Evolutionary conservation across 225 moss, liverwort and hornwort genomes (phyloP), one percentile per base, ranked within the genome.

Genomic region (Physcomitrium patens): DNA sequence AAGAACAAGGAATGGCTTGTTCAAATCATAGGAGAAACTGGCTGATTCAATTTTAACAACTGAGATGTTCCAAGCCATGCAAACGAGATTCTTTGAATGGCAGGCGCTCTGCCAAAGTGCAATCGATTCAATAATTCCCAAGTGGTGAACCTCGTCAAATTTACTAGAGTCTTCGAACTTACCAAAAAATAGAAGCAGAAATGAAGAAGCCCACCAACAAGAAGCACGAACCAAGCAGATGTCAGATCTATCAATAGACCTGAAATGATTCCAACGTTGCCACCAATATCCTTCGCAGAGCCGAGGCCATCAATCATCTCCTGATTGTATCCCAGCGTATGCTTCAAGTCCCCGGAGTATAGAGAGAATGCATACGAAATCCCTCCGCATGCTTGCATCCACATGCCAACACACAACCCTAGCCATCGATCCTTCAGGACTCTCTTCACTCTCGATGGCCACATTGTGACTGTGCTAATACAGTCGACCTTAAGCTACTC

Each of bases 311-410:
- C 96, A 54, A 96, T 96, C 92, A 86, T 91, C 83, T 96, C 96
- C 75, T 96, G 96, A 88, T 89, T 96, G 83, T 93, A 96, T 75
- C 88, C 83, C 72, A 96, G 60, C 17, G 87, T 91, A 56, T 81
- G 89, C 84, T 96, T 96, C 82, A 96, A 85, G 62, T 96, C 94
- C 44, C 92, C 96, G 52, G 96, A 96, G 67, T 96, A 96, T 48
- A 96, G 86, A 56, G 96, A 94, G 60, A 96, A 96, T 12, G 93
- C 96, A 52, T 96, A 96, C 51, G 96, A 96, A 67, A 96, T 96
- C 42, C 96, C 96, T 73, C 96, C 96, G 76, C 96, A 96, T 9
- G 92, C 90, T 89, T 96, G 96, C 96, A 96, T 90, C 96, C 94
- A 96, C 96, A 96, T 94, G 42, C 96, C 96, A 45, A 96, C 86